Evolutionary conservation across 1,139 yeast species (phyloP), one percentile per base, ranked within the genome.

Genomic region (Hemisphaericaspora subhashii): DNA sequence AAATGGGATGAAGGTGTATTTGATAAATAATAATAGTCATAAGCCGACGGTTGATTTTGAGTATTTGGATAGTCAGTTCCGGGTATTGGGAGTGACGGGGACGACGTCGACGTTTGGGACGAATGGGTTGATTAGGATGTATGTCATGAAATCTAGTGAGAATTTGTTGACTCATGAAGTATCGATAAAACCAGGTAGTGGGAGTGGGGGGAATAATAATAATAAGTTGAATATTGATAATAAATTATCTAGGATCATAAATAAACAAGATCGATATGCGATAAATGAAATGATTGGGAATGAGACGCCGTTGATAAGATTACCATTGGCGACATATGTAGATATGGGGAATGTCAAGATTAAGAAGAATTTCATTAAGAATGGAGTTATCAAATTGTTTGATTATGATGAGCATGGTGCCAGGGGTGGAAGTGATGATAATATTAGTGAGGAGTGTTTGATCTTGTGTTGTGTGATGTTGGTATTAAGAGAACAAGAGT

Each of bases 401-500:
- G 69, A 64, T 33, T 36, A 45, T 25, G 28, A 36, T 8, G 37
- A 40, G 32, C 36, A 45, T 25, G 28, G 35, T 8, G 37, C 39
- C 15, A 44, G 36, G 14, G 28, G 18, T n/a, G 40, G 33, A 3
- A 22, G 43, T 12, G 45, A 43, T 12, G 31, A 28, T 17, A 40
- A 37, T 6, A 28, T 58, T 8, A 50, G 54, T 38, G 55, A 53
- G 10, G 59, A 58, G 25, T 56, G 62, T 24, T 43, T 61, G 42
- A 56, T 64, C 18, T 36, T 68, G 23, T 44, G 55, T n/a, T 56
- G 65, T 33, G 51, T 68, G 6, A 43, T 68, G 44, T 48, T 68
- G 40, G 64, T 65, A 4, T 53, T 69, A 38, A 43, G 72, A 32
- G 74, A 68, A 39, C 74, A 66, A 46, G 74, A 69, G 43, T 52